Conservation (phyloP, 2,329 filamentous ascomycete species). For the Monilinia laxa region DNA sequence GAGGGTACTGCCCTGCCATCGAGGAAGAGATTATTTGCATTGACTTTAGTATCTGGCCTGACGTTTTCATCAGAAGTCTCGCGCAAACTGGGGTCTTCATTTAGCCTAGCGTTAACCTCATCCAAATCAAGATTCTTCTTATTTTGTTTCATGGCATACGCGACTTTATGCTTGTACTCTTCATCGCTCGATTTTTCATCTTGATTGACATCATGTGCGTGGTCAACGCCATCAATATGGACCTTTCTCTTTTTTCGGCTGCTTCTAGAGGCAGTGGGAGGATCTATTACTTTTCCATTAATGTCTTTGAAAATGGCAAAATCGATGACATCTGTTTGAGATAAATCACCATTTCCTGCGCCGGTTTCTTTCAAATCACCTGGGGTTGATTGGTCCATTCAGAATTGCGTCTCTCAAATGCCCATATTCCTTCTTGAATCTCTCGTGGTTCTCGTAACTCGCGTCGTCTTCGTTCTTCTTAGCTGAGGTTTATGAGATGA, state of each 20-base stretch:
- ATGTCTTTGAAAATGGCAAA: neutral
- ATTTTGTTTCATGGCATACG: neutral
- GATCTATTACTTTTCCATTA: neutral
- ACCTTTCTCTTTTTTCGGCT: neutral
- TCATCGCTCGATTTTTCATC: neutral
- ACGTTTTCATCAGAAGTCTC: neutral
- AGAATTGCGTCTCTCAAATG: neutral
- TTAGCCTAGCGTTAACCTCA: neutral
- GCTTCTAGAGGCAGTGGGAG: too few relatives aligned
- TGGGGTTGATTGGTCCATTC: neutral
- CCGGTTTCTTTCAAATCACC: neutral
- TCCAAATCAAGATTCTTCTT: neutral
- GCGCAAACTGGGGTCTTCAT: neutral
- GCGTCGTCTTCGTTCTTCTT: neutral
- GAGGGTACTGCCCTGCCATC: too few relatives aligned
- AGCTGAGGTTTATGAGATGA: neutral
- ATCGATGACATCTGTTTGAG: neutral
- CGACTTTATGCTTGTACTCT: neutral
- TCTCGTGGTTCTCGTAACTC: neutral
- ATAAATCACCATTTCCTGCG: neutral
- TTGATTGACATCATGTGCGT: neutral
- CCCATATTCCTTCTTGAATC: neutral
- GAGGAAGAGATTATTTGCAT: neutral
- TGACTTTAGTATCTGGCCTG: too few relatives aligned
- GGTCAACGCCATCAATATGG: neutral